phyloP scores from a whole-genome alignment of 352 stramenopile species.

The Phytophthora sp. region DNA sequence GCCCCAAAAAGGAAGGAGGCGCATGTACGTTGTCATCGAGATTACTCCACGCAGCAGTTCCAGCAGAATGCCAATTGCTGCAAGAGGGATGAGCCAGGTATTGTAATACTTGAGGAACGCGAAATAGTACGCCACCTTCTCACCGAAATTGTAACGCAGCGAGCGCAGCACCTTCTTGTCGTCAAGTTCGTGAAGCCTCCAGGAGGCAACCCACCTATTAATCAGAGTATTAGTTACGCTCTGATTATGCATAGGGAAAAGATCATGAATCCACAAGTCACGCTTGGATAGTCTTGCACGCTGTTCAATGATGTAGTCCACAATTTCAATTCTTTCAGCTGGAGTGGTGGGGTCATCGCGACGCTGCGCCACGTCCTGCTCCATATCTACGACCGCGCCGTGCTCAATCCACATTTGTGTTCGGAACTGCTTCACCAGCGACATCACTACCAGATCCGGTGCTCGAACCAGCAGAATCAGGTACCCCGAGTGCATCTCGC shows the following conservation, averaged over 20 bases:
- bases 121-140: constrained; percentile 91
- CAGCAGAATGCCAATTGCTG: constrained; percentile 66
- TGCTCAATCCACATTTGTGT: constrained; percentile 83
- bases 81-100: constrained; percentile 71
- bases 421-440: constrained; percentile 67
- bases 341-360: constrained; percentile 67
- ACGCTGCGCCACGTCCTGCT: constrained; percentile 67
- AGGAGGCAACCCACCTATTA: constrained; percentile 69
- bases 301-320: constrained; percentile 87
- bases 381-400: constrained; percentile 78
- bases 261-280: constrained; percentile 79
- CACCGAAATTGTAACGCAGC: constrained; percentile 81
- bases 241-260: constrained; percentile 87
- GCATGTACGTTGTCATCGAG: constrained; percentile 76
- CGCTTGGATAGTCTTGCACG: constrained; percentile 58
- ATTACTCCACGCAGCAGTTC: constrained; percentile 59
- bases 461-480: constrained; percentile 79
- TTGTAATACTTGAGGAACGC: constrained; percentile 90
- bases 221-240: constrained; percentile 72
- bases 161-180: constrained; percentile 71
- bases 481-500: constrained; percentile 83
- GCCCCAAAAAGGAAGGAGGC: constrained; percentile 81
- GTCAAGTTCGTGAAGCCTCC: constrained; percentile 54
- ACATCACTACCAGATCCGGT: constrained; percentile 61
- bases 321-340: constrained; percentile 84